Conservation (phyloP, 768 basidiomycete species). For the Amanita thiersii region DNA sequence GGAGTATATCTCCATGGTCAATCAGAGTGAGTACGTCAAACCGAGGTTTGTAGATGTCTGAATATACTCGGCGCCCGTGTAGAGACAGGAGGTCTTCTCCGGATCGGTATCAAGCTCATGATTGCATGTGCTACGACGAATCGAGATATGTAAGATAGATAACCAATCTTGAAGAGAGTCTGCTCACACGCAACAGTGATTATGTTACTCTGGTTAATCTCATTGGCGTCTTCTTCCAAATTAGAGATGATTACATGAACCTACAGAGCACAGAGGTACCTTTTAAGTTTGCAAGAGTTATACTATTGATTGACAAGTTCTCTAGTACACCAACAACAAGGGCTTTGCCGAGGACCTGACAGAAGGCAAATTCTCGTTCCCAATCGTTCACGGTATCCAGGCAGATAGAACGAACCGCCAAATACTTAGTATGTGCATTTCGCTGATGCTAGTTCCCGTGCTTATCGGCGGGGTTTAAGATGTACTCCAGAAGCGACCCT, state of each 20-base stretch:
- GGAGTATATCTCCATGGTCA: conserved; percentile 94
- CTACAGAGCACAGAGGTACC: conserved; percentile 76
- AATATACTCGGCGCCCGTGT: background rate
- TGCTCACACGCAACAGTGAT: conserved; percentile 40
- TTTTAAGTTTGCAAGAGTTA: background rate
- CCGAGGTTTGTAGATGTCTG: background rate
- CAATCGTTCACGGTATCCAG: conserved; percentile 83
- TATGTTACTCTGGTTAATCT: conserved; percentile 91
- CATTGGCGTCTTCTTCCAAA: conserved; percentile 92
- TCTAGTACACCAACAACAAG: conserved; percentile 75
- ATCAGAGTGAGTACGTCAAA: conserved; percentile 59
- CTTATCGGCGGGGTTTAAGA: conserved; percentile 42
- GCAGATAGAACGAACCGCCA: conserved; percentile 70
- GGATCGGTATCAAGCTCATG: conserved; percentile 92
- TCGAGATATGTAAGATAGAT: conserved; percentile 38
- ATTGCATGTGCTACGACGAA: conserved; percentile 79
- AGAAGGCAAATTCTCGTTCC: conserved; percentile 98
- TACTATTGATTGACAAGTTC: background rate
- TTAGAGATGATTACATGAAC: conserved; percentile 97
- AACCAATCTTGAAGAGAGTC: background rate
- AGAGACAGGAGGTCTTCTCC: conserved; percentile 94
- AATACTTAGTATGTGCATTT: conserved; percentile 60
- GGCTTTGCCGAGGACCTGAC: conserved; percentile 91
- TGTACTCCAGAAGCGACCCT: conserved; percentile 83
- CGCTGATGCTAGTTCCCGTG: background rate